A percentile compares a stretch with the other conserved stretches of the same genome.
Conservation (phyloP, 345 rosid genomes). For the Lenwebbia sp. region DNA sequence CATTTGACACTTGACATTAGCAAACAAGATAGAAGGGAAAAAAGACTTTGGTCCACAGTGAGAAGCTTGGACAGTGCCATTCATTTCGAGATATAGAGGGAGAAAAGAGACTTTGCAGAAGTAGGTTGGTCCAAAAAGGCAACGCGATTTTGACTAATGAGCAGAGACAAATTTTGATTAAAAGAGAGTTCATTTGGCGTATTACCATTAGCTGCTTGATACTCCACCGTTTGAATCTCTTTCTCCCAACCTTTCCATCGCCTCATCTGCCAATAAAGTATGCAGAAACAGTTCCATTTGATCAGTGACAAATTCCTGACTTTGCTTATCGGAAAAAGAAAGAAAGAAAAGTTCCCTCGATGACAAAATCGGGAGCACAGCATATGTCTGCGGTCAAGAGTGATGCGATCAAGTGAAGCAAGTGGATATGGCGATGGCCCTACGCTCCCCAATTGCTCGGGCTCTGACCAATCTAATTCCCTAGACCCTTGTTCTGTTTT, state of each 20-base stretch:
- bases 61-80: not conserved
- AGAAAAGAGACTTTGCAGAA: not conserved
- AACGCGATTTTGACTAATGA: not conserved
- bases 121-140: not conserved
- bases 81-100: not conserved
- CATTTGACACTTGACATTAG: not conserved
- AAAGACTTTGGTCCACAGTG: not conserved
- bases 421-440: not conserved
- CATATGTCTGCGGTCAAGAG: not conserved
- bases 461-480: not conserved
- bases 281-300: not conserved
- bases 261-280: slow-evolving; percentile 31
- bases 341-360: not conserved
- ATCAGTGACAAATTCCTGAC: not conserved
- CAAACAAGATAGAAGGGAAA: not conserved
- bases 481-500: not conserved
- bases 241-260: slow-evolving; percentile 71
- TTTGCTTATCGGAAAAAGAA: not conserved
- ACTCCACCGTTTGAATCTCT: slow-evolving; percentile 55
- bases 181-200: not conserved
- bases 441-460: not conserved
- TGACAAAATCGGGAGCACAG: not conserved
- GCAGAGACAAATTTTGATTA: not conserved
- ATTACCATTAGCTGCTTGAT: slow-evolving; percentile 47
- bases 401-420: not conserved